Evolutionary conservation across 441 rosid species (phyloP).

Genomic region (Erysimum cheiri): DNA sequence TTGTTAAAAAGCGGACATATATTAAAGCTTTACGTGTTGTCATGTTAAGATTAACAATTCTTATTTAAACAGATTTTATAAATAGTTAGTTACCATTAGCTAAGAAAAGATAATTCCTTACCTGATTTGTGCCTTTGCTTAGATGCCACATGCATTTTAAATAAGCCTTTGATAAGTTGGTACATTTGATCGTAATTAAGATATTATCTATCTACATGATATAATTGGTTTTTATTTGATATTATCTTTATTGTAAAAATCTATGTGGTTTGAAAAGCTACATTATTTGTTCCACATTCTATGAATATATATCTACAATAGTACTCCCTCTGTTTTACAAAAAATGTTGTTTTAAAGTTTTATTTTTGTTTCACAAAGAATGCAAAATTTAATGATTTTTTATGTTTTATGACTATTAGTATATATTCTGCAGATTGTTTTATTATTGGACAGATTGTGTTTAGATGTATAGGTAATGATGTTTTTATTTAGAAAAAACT

Average conservation of each 20-base stretch:
- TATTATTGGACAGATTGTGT: too few species aligned
- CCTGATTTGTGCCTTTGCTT: slow-evolving; percentile 10
- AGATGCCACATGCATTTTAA: slow-evolving; percentile 1
- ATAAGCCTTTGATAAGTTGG: not conserved
- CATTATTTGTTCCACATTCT: not conserved
- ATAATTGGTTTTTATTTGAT: not conserved
- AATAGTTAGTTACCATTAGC: slow-evolving; percentile 1
- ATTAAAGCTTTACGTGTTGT: slow-evolving; percentile 37
- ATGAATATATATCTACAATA: not conserved
- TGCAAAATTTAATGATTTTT: too few species aligned
- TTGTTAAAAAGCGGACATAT: slow-evolving; percentile 9
- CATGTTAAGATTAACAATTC: slow-evolving; percentile 2
- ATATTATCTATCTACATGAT: not conserved
- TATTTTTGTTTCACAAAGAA: too few species aligned
- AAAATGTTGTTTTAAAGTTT: too few species aligned
- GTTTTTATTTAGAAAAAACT: too few species aligned
- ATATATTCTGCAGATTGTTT: too few species aligned
- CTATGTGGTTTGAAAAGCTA: not conserved
- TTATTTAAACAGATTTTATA: not conserved
- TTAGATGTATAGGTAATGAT: too few species aligned
- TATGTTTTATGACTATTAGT: too few species aligned
- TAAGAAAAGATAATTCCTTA: slow-evolving; percentile 6
- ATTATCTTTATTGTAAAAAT: not conserved
- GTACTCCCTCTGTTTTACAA: too few species aligned
- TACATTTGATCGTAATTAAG: not conserved